Conservation (phyloP, 108 stramenopile genomes). For the Pseudonitzschia pungens region DNA sequence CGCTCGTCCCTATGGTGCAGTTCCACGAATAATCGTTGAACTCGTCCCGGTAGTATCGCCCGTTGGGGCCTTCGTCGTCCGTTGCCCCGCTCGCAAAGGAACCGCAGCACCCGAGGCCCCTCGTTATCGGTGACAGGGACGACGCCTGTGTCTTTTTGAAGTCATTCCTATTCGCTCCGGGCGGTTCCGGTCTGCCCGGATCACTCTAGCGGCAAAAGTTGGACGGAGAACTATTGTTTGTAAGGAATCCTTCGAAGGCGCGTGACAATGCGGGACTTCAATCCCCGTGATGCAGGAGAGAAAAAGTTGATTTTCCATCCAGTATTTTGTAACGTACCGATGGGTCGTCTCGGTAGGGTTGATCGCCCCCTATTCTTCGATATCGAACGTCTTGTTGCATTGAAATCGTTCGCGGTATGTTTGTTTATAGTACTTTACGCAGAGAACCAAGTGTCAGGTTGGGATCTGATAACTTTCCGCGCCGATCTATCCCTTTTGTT, state of each 20-base stretch:
- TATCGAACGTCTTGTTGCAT: constrained; percentile 40
- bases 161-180: constrained; percentile 3
- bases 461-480: no score
- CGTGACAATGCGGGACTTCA: neutral
- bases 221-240: neutral
- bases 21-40: constrained; percentile 65
- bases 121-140: neutral
- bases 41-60: constrained; percentile 52
- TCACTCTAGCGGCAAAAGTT: neutral
- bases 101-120: constrained; percentile 1
- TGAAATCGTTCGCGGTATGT: neutral
- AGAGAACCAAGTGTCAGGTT: no score
- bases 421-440: no score
- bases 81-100: constrained; percentile 4
- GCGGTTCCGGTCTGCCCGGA: constrained; percentile 30
- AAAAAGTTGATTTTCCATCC: neutral
- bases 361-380: constrained; percentile 36
- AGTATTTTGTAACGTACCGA: constrained; percentile 8
- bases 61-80: constrained; percentile 5
- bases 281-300: neutral
- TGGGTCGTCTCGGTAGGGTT: constrained; percentile 56
- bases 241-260: neutral
- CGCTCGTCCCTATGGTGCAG: constrained; percentile 50
- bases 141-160: constrained; percentile 11
- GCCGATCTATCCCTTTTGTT: no score